These are phyloP conservation scores for Spironucleus salmonicida DNA, from an alignment of 208 protist species.

Conservation along the genomic window DNA sequence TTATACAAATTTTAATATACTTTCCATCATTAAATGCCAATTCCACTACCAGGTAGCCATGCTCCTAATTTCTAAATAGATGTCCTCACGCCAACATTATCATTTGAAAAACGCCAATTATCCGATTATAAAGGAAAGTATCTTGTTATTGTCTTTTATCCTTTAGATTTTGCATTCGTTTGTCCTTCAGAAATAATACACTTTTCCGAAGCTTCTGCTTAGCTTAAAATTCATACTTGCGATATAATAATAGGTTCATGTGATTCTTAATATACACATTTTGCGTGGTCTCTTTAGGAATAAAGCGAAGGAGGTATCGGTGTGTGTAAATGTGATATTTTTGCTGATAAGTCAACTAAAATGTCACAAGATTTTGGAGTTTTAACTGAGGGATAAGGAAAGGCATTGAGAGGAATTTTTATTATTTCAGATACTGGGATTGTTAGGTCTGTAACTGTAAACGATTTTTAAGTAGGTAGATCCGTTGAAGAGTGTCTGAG, in stretches of 20 bases:
- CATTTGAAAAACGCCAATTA: not conserved
- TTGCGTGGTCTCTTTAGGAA: slow-evolving; percentile 73
- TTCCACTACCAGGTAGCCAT: not conserved
- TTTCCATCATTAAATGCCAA: too few relatives aligned
- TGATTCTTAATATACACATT: slow-evolving; percentile 59
- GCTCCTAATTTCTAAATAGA: not conserved
- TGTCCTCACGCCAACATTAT: not conserved
- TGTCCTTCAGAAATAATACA: slow-evolving; percentile 32
- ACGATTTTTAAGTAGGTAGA: slow-evolving; percentile 76
- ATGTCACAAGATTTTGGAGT: slow-evolving; percentile 69
- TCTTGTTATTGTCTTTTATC: slow-evolving; percentile 24
- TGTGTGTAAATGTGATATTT: slow-evolving; percentile 70
- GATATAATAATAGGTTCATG: not conserved
- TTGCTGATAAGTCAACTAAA: slow-evolving; percentile 73
- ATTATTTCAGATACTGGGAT: slow-evolving; percentile 18
- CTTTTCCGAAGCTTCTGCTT: not conserved
- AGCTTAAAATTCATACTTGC: not conserved
- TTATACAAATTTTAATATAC: too few relatives aligned
- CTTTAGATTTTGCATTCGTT: slow-evolving; percentile 32
- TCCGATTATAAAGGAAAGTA: slow-evolving; percentile 17
- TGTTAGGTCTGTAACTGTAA: slow-evolving; percentile 51
- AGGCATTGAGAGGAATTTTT: slow-evolving; percentile 8
- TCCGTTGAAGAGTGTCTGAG: slow-evolving; percentile 73
- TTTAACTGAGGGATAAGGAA: slow-evolving; percentile 58
- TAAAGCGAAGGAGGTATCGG: slow-evolving; percentile 84